Conservation (phyloP, 1,284 basidiomycete genomes). For the Rhodotorula sp. region DNA sequence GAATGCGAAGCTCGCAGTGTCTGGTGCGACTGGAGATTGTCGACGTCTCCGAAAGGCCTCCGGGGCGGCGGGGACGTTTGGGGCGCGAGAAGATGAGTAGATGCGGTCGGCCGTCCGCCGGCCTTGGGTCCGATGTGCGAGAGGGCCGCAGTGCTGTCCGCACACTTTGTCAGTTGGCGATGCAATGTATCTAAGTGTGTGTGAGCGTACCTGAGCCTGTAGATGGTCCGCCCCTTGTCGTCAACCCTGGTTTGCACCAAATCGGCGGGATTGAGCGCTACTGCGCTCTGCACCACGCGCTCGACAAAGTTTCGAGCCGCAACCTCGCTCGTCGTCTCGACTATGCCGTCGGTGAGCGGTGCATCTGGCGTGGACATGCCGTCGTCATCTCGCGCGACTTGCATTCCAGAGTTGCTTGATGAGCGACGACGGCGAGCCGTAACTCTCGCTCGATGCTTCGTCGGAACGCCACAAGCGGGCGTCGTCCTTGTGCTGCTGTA, state of each 20-base stretch:
- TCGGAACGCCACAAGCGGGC: too few relatives aligned
- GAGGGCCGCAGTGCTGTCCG: slow-evolving; percentile 15
- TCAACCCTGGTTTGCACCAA: slow-evolving; percentile 24
- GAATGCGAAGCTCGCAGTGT: slow-evolving; percentile 17
- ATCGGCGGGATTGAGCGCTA: slow-evolving; percentile 18
- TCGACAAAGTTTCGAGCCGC: slow-evolving; percentile 36
- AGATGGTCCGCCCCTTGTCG: slow-evolving; percentile 35
- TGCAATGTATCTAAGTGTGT: too few relatives aligned
- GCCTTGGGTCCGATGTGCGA: neutral
- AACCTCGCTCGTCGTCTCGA: slow-evolving; percentile 39
- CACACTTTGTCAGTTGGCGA: neutral
- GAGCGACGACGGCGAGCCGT: too few relatives aligned
- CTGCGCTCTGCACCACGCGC: slow-evolving; percentile 6
- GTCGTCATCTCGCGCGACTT: too few relatives aligned
- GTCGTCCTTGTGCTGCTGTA: too few relatives aligned
- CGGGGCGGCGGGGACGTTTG: neutral
- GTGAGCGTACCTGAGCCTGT: slow-evolving; percentile 37
- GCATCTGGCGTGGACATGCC: neutral
- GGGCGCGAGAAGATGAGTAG: neutral
- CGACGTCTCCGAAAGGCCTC: too few relatives aligned
- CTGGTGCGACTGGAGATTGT: neutral
- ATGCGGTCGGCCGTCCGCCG: slow-evolving; percentile 15
- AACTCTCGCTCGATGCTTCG: too few relatives aligned
- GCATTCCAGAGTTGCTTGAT: too few relatives aligned
- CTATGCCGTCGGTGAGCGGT: slow-evolving; percentile 25